Evolutionary conservation across 1,139 yeast species (phyloP), one percentile per base, ranked within the genome.

Genomic region (Geotrichum restrictum): DNA sequence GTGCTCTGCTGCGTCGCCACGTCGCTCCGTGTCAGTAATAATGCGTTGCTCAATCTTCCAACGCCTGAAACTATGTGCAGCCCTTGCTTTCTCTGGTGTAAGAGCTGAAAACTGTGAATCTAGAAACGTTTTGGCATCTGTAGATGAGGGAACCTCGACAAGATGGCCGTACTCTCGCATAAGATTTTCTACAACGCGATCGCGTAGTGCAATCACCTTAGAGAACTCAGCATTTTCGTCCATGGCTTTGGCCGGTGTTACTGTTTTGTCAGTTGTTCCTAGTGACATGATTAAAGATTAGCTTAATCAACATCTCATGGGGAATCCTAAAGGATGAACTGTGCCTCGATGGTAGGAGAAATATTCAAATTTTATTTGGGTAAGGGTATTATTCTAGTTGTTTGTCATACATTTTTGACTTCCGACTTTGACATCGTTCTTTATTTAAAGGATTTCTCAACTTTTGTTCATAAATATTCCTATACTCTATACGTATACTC

Each of bases 191-290:
- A 63, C 45, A 4, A 63, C 52, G 22, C 44, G 46, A 45, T 63
- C 62, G 13, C 65, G 56, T 14, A 63, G 56, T 16, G 50, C 51
- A 1, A 62, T 55, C 31, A 63, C 52, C 49, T 61, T 63, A n/a
- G 43, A 47, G 7, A 60, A 59, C 46, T 62, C 62, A 13, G 38
- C 41, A 11, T 57, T 55, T 24, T 49, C 51, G 37, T 56, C 55
- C 36, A 38, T 36, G 11, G 48, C 14, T 40, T 21, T 33, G 7
- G n/a, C 29, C 8, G 5, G 24, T 13, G 7, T n/a, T 37, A 13
- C n/a, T 37, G 24, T 8, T 14, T 3, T 34, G 4, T 34, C 14
- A 34, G n/a, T 16, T 3, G 2, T 34, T 10, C 10, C 18, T 16
- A 11, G n/a, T n/a, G n/a, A n/a, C n/a, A n/a, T n/a, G n/a, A n/a